Evolutionary conservation across 2,329 filamentous ascomycete species (phyloP), one percentile per base, ranked within the genome.

Genomic region (Fusarium albosuccineum): DNA sequence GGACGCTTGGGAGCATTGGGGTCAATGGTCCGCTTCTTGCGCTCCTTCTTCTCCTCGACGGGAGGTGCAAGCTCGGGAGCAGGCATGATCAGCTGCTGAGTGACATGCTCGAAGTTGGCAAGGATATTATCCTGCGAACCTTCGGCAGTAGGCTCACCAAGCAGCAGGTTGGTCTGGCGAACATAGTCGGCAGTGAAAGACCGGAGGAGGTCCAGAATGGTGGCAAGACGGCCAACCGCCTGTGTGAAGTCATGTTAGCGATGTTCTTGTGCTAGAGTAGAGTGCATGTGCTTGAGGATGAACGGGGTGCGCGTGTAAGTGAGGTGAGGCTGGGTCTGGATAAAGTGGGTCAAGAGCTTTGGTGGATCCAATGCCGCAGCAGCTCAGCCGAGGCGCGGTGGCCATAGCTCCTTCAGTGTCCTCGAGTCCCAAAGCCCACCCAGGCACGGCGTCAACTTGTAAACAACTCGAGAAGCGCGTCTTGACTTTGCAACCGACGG

Each of bases 1-100:
- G 95, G 94, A 51, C 94, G 90, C 87, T 97, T 98, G 62, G 95
- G 95, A 7, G 94, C 94, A 79, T 97, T 97, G 71, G 94, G 94
- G 78, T 98, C 95, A 75, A 92, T 90, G 41, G 89, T 89, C 64
- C 90, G 88, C 85, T 94, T 94, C 86, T 96, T 95, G 80, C 92
- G 91, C 86, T 96, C 94, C 86, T 94, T 94, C 86, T 93, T 92
- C 78, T 89, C 88, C 74, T 89, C 87, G 9, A 83, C 86, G 1
- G 80, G 81, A 26, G 85, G 84, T 11, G 78, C 79, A 30, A 77
- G 71, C 54, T 80, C 72, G 41, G 78, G 70, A 52, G 78, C 67
- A 17, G 82, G 76, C 52, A 80, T 77, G n/a, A 83, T 80, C 51
- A 84, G 77, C 70, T 81, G 79, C 58, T 81, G 80, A 76, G 80